Evolutionary conservation across 176 grass and related monocot genomes (phyloP).

Genomic region (Rhynchospora pubera): DNA sequence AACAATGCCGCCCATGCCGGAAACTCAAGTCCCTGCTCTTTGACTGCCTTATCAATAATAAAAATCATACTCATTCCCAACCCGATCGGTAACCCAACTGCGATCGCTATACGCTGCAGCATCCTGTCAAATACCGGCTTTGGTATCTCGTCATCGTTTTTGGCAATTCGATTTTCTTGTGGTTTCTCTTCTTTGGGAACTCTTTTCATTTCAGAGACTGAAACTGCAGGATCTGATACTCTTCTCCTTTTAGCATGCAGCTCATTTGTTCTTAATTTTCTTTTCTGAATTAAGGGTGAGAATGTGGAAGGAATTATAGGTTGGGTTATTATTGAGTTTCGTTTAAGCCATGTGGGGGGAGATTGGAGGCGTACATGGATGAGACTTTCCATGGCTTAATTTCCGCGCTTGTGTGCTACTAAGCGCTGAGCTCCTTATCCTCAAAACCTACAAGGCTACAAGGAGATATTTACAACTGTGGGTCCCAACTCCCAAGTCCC

Average conservation of each 20-base stretch:
- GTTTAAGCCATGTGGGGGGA: slow-evolving; percentile 2
- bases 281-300: neutral
- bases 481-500: neutral
- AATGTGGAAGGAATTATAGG: neutral
- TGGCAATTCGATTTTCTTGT: neutral
- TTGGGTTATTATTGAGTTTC: neutral
- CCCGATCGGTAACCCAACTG: slow-evolving; percentile 58
- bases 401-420: slow-evolving; percentile 34
- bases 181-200: neutral
- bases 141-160: slow-evolving; percentile 53
- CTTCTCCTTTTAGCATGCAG: slow-evolving; percentile 3
- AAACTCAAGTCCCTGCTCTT: slow-evolving; percentile 10
- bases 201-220: neutral
- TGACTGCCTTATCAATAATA: slow-evolving; percentile 37
- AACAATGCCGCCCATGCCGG: slow-evolving; percentile 56
- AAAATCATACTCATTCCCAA: slow-evolving; percentile 46
- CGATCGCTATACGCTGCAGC: slow-evolving; percentile 49
- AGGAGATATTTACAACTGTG: neutral
- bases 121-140: slow-evolving; percentile 68
- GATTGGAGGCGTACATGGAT: neutral
- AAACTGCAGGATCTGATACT: neutral
- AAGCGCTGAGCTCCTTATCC: neutral
- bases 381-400: slow-evolving; percentile 19
- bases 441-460: neutral
- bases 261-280: neutral